These are phyloP conservation scores for Cutaneotrichosporon sp. DNA, from an alignment of 1,284 basidiomycete species.

Conservation along the genomic window DNA sequence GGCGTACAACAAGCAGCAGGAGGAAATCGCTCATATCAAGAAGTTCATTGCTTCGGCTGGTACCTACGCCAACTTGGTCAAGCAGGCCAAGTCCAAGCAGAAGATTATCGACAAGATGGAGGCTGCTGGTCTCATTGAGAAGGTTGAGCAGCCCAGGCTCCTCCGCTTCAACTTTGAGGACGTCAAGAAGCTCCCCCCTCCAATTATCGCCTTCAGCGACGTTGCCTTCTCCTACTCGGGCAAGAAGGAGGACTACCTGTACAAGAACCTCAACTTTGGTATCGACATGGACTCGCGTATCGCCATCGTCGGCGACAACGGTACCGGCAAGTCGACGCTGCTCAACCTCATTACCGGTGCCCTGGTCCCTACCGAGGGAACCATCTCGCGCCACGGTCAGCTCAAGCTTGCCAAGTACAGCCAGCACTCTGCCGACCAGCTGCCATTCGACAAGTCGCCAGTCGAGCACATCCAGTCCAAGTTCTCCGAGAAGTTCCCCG, in stretches of 20 bases:
- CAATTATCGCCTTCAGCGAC: conserved; percentile 91
- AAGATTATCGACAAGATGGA: conserved; percentile 99
- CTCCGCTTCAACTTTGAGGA: conserved; percentile 96
- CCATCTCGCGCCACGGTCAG: conserved; percentile 77
- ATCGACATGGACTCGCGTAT: conserved; percentile 66
- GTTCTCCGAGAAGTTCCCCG: conserved; percentile 81
- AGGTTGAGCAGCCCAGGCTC: conserved; percentile 66
- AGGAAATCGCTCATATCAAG: conserved; percentile 97
- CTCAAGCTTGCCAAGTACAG: conserved; percentile 97
- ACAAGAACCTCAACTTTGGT: conserved; percentile 85
- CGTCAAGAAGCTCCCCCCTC: conserved; percentile 86
- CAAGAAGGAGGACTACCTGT: conserved; percentile 79
- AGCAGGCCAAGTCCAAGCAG: conserved; percentile 98
- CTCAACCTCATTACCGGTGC: conserved; percentile 87
- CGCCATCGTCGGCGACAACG: conserved; percentile 97
- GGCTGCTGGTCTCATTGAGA: conserved; percentile 94
- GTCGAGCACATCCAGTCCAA: conserved; percentile 89
- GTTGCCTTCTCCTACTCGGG: conserved; percentile 95
- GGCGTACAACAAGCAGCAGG: conserved; percentile 96
- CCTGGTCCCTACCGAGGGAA: conserved; percentile 77
- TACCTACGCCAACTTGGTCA: conserved; percentile 98
- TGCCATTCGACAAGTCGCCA: conserved; percentile 87
- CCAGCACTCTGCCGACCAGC: conserved; percentile 97
- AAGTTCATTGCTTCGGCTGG: conserved; percentile 95
- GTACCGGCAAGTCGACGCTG: conserved; percentile 95